phyloP scores from a whole-genome alignment of 257 asterid species.

The Osmanthus fragrans region DNA sequence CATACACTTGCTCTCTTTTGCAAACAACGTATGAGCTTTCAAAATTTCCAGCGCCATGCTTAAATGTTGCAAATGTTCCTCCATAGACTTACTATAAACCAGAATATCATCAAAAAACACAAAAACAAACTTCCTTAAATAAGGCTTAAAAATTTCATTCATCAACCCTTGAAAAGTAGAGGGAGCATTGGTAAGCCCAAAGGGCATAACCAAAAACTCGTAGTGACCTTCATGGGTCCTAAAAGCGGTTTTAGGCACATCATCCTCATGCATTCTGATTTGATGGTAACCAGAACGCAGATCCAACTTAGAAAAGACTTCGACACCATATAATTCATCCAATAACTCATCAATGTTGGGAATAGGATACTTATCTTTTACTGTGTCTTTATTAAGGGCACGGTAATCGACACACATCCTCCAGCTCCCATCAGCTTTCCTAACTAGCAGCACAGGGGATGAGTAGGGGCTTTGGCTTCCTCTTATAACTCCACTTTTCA shows the following conservation, averaged over 20 bases:
- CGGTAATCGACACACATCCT: neutral
- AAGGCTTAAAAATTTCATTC: neutral
- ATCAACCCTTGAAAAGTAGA: neutral
- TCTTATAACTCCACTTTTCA: neutral
- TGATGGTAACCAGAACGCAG: neutral
- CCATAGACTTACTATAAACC: neutral
- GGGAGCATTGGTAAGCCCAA: neutral
- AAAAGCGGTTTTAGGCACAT: neutral
- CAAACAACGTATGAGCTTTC: neutral
- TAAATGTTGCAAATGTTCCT: neutral
- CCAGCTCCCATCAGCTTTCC: neutral
- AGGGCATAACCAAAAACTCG: no score
- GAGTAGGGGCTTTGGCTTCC: neutral
- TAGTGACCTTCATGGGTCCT: no score
- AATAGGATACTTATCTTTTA: neutral
- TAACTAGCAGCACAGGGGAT: neutral
- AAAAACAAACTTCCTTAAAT: neutral
- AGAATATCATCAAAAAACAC: constrained; percentile 1
- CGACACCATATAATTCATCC: neutral
- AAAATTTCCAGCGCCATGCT: neutral
- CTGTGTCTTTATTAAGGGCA: neutral
- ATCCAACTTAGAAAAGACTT: neutral
- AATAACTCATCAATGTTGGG: neutral
- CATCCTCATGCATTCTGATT: neutral
- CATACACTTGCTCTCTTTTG: neutral